Base-by-base conservation (phyloP, 768 basidiomycete genomes). In the Termitomyces sp. region DNA sequence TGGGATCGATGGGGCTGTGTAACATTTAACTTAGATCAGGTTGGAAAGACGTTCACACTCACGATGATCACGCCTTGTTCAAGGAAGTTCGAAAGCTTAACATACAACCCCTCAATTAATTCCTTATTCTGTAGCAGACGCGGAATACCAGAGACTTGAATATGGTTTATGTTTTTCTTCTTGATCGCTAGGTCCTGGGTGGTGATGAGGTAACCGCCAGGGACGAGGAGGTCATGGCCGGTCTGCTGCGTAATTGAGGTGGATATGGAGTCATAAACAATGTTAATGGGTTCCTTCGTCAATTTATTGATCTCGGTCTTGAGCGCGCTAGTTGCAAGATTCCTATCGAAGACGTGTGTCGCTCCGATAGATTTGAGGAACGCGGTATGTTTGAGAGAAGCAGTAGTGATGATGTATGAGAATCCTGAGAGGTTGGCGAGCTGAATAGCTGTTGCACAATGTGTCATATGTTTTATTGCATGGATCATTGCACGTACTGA, bases 1-100 rank as follows among this genome's bases (percentile, higher is more conserved):
- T 81, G 76, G 10, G 76, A 70, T 22, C 67, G 68, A 64, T 77
- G 80, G 1, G 79, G 77, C 82, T 82, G 27, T 12, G 47, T 8
- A 27, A n/a, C 16, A 51, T 18, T 10, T 49, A 49, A 30, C 12
- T 52, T 20, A 26, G n/a, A n/a, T n/a, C n/a, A 32, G 30, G 22
- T 32, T 24, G 4, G n/a, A 16, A 18, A 7, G 7, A 50, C 8
- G 33, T 18, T 13, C 26, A 44, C 1, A 59, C 64, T 44, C 45
- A 75, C 76, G 54, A 64, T 67, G n/a, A 72, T 62, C 47, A 67
- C 32, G 13, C 67, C 72, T 16, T 69, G 64, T 33, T 70, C 67
- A 24, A 77, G 45, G 39, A 70, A 65, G 33, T 56, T 37, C 2
- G 61, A 44, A 22, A 69, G 44, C 8, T 66, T 54, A 16, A 30